Evolutionary conservation across 306 rosid species (phyloP).

Genomic region (Quercus berberidifolia): DNA sequence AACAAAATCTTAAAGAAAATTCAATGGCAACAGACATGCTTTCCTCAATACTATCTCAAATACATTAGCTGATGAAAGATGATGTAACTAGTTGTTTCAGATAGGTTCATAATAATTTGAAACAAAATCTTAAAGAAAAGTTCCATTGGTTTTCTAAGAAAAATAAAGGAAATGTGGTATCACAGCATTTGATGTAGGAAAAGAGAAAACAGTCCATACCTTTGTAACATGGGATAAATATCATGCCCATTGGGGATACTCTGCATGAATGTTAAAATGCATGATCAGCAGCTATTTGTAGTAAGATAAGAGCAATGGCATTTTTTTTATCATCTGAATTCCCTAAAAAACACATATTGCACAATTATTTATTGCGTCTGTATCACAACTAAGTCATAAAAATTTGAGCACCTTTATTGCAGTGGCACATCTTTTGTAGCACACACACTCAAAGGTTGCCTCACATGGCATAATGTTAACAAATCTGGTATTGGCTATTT

Average conservation of each 20-base stretch:
- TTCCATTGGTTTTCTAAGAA: neutral
- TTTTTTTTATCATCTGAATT: neutral
- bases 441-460: neutral
- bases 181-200: neutral
- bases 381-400: neutral
- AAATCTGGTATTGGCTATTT: neutral
- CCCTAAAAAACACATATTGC: neutral
- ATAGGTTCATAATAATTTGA: neutral
- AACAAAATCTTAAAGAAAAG: neutral
- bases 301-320: neutral
- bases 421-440: neutral
- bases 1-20: neutral
- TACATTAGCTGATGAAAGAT: neutral
- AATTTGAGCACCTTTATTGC: neutral
- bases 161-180: neutral
- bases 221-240: conserved; percentile 95
- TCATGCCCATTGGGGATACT: conserved; percentile 92
- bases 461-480: neutral
- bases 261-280: conserved; percentile 44
- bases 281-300: conserved; percentile 11
- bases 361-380: neutral
- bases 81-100: neutral
- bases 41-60: neutral
- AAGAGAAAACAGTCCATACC: conserved; percentile 39
- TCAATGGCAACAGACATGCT: neutral